Evolutionary conservation across 176 grass and related monocot genomes (phyloP).

Genomic region (Carex scoparia): DNA sequence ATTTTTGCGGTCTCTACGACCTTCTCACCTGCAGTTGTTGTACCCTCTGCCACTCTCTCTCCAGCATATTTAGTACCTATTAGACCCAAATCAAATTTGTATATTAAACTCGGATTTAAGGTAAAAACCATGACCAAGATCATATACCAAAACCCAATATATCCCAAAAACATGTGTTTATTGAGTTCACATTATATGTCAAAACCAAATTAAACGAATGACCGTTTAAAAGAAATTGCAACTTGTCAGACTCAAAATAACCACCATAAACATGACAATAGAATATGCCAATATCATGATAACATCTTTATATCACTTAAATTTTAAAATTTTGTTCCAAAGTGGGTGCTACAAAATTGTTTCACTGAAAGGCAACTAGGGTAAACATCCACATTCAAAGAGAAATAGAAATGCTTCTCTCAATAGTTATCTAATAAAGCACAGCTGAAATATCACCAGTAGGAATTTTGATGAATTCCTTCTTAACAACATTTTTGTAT

Average conservation of each 20-base stretch:
- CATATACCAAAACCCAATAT: too few species aligned
- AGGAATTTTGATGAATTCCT: too few species aligned
- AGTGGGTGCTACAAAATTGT: not conserved
- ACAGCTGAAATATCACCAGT: too few species aligned
- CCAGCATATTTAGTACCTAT: slow-evolving; percentile 12
- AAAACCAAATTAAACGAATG: too few species aligned
- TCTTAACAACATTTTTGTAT: too few species aligned
- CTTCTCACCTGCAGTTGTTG: not conserved
- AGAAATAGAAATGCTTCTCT: too few species aligned
- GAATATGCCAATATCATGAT: not conserved
- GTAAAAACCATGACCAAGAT: not conserved
- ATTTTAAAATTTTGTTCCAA: not conserved
- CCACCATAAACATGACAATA: not conserved
- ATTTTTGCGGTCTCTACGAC: slow-evolving; percentile 6
- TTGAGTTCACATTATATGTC: too few species aligned
- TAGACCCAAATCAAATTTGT: not conserved
- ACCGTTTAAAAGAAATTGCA: not conserved
- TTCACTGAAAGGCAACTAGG: not conserved
- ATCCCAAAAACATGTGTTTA: too few species aligned
- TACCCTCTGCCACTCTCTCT: not conserved
- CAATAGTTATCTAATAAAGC: too few species aligned
- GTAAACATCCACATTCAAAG: too few species aligned
- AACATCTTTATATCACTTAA: not conserved
- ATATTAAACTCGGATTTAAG: not conserved
- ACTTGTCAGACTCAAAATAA: not conserved